Base-by-base conservation (phyloP, 1,139 yeast species). In the Yamadazyma blattariae region DNA sequence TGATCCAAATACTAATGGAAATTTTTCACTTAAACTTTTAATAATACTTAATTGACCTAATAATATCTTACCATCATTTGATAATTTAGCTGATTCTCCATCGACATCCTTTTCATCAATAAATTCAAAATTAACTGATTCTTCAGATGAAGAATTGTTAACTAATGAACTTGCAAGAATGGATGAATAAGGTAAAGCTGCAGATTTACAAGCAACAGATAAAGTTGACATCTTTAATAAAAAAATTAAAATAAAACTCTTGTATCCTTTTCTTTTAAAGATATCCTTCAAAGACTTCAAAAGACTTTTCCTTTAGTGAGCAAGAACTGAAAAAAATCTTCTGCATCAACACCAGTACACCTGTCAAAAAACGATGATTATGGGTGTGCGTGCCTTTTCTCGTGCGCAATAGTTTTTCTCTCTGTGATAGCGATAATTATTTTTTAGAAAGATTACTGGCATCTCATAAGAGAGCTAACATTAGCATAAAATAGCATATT, bases 161-260 rank as follows among this genome's bases (percentile, higher is more conserved):
- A 84, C 77, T 37, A 84, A 71, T 19, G 82, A 80, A 30, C 89
- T 86, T 27, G 95, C 95, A 53, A 85, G 77, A 42, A 89, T 64
- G 17, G 81, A 78, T n/a, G 89, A 77, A 57, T 87, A 90, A 19
- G 92, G 94, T 39, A 84, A 79, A 34, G 75, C 71, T 27, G 85
- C 85, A 7, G 96, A 95, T 69, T 88, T 89, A 39, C 88, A 90
- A 40, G 96, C 96, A 48, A 90, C 63, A 36, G 81, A 72, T 44
- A 88, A 71, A 24, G 57, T 53, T 32, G 55, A 51, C 68, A 62
- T 62, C 10, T 17, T 25, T 28, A 16, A 14, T 29, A 29, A 35
- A 22, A n/a, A 25, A n/a, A n/a, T n/a, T n/a, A n/a, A n/a, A n/a
- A n/a, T n/a, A n/a, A n/a, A n/a, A n/a, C n/a, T n/a, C n/a, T n/a